Conservation (phyloP, 768 basidiomycete species). For the Neoboletus brunneissimus region DNA sequence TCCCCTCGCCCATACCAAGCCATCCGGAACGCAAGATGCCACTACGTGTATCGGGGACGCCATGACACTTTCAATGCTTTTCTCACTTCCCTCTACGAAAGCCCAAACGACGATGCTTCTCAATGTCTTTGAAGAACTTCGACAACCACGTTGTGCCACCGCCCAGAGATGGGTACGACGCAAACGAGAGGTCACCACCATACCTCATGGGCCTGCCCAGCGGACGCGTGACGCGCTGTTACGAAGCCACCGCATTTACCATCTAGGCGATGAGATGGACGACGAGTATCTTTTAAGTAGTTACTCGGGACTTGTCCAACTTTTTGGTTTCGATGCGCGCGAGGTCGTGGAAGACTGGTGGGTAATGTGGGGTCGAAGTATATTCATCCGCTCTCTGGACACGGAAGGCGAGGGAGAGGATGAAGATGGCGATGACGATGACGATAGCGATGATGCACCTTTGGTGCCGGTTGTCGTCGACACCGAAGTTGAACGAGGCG, state of each 20-base stretch:
- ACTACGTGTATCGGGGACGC: constrained; percentile 58
- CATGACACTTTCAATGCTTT: constrained; percentile 53
- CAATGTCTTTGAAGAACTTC: constrained; percentile 55
- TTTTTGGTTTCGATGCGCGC: constrained; percentile 47
- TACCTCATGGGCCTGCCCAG: constrained; percentile 43
- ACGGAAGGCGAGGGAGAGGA: neutral
- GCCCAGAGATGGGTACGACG: constrained; percentile 42
- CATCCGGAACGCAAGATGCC: constrained; percentile 46
- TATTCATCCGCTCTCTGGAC: neutral
- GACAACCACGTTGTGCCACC: constrained; percentile 44
- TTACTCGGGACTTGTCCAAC: constrained; percentile 49
- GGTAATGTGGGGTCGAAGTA: constrained; percentile 46
- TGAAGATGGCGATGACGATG: neutral
- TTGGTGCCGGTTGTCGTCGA: constrained; percentile 9
- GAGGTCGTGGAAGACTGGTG: constrained; percentile 64
- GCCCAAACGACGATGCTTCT: constrained; percentile 49
- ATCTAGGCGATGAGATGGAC: constrained; percentile 38
- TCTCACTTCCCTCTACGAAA: constrained; percentile 45
- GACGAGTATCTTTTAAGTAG: constrained; percentile 41
- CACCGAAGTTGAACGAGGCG: constrained; percentile 12
- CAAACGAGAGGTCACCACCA: constrained; percentile 41
- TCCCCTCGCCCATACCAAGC: constrained; percentile 31
- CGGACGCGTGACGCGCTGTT: constrained; percentile 42
- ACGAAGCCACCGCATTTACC: constrained; percentile 24
- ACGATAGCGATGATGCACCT: neutral